A percentile compares a stretch with the other conserved stretches of the same genome.
Conservation (phyloP, 108 stramenopile species). For the Nitzschia inconspicua region DNA sequence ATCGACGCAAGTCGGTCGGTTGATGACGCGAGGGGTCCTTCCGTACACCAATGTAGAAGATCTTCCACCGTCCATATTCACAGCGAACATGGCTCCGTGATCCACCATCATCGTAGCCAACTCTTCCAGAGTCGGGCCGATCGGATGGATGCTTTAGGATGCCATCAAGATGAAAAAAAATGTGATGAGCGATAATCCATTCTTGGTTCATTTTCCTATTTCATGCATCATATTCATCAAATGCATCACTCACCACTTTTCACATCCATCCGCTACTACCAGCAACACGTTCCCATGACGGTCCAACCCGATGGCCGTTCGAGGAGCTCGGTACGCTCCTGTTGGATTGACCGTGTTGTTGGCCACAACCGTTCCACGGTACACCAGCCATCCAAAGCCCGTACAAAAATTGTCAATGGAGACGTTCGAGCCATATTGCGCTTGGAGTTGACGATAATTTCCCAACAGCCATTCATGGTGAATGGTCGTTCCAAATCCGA, state of each 20-base stretch:
- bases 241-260: constrained; percentile 33
- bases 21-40: constrained; percentile 3
- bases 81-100: constrained; percentile 21
- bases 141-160: background rate
- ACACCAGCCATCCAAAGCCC: constrained; percentile 46
- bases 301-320: constrained; percentile 41
- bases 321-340: constrained; percentile 17
- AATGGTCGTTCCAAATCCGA: constrained; percentile 19
- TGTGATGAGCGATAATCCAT: background rate
- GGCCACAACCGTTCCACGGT: constrained; percentile 17
- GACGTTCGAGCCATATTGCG: background rate
- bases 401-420: constrained; percentile 33
- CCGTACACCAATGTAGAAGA: constrained; percentile 29
- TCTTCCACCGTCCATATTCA: constrained; percentile 51
- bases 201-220: background rate
- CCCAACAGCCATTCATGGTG: constrained; percentile 9
- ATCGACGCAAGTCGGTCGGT: constrained; percentile 39
- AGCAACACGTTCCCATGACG: constrained; percentile 16
- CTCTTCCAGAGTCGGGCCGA: constrained; percentile 29
- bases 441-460: constrained; percentile 8
- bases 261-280: constrained; percentile 45
- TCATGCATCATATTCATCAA: background rate
- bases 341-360: background rate
- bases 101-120: constrained; percentile 17
- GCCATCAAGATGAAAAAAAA: background rate